A percentile compares a stretch with the other conserved stretches of the same genome.
phyloP scores from a whole-genome alignment of 495 filamentous ascomycete species.

The Friedmanniomyces simplex region DNA sequence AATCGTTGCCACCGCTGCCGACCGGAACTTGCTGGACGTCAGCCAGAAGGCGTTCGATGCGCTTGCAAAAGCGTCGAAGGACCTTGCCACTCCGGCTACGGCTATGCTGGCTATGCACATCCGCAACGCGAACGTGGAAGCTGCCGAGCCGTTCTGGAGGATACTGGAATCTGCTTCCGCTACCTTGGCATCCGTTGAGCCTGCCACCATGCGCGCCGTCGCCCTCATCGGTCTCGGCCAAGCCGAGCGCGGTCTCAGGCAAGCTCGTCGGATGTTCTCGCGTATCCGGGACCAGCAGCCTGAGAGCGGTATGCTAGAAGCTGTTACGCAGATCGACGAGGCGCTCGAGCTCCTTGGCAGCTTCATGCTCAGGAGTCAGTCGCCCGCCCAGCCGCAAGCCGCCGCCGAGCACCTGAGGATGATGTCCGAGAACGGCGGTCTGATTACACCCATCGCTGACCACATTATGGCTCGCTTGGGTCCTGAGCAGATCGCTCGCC shows the following conservation, averaged over 20 bases:
- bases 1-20: constrained; percentile 62
- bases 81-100: constrained; percentile 56
- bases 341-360: constrained; percentile 64
- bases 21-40: constrained; percentile 58
- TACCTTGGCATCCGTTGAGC: constrained; percentile 55
- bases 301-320: constrained; percentile 34
- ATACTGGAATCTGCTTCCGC: constrained; percentile 40
- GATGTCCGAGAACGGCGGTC: constrained; percentile 63
- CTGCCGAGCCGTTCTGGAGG: constrained; percentile 66
- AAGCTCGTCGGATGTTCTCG: constrained; percentile 72
- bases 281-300: constrained; percentile 53
- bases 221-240: constrained; percentile 72
- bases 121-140: constrained; percentile 64
- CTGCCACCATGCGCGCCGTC: constrained; percentile 74
- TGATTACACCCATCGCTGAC: constrained; percentile 50
- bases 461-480: constrained; percentile 52
- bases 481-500: constrained; percentile 45
- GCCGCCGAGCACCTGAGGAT: constrained; percentile 54
- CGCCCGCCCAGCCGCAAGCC: constrained; percentile 42
- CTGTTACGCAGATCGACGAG: constrained; percentile 76
- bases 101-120: constrained; percentile 78
- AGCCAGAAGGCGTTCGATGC: constrained; percentile 57
- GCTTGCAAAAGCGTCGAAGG: constrained; percentile 34
- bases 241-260: constrained; percentile 60
- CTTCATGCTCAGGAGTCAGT: constrained; percentile 40